Percentiles rank a stretch among this genome's conserved stretches.
Evolutionary conservation across 148 eudicot genomes (phyloP).

Genomic region (Agrostemma githago): DNA sequence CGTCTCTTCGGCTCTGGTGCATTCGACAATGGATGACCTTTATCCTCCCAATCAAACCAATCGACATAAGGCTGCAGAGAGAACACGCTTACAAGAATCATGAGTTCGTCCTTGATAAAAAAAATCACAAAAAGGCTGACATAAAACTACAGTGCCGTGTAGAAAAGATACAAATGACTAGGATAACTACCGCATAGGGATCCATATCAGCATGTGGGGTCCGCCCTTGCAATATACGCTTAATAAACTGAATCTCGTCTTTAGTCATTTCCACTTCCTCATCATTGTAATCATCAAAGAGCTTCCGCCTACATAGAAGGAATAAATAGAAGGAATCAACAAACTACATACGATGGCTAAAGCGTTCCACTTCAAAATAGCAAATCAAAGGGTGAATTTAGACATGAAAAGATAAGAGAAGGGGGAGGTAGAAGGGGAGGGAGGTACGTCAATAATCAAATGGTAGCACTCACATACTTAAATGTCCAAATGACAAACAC

Average conservation of each 20-base stretch:
- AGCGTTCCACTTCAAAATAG: background rate
- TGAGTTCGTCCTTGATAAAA: background rate
- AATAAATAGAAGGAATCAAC: background rate
- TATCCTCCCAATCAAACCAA: constrained; percentile 73
- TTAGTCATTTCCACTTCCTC: constrained; percentile 81
- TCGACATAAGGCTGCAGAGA: constrained; percentile 80
- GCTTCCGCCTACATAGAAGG: constrained; percentile 57
- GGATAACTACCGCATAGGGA: constrained; percentile 58
- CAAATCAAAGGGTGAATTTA: background rate
- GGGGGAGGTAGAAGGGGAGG: background rate
- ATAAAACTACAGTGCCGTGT: background rate
- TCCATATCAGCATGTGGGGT: constrained; percentile 91
- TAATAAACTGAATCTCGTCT: constrained; percentile 51
- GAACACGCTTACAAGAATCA: constrained; percentile 1
- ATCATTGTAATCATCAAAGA: constrained; percentile 74
- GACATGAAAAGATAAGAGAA: background rate
- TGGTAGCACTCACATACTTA: background rate
- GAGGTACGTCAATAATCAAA: background rate
- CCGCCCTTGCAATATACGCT: constrained; percentile 64
- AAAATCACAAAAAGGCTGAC: background rate
- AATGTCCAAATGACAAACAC: background rate
- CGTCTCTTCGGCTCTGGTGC: constrained; percentile 96
- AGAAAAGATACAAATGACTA: background rate
- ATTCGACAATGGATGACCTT: constrained; percentile 72
- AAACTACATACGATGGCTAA: background rate